Evolutionary conservation across 345 rosid genomes (phyloP), one percentile per base, ranked within the genome.

Genomic region (Combretum micranthum): DNA sequence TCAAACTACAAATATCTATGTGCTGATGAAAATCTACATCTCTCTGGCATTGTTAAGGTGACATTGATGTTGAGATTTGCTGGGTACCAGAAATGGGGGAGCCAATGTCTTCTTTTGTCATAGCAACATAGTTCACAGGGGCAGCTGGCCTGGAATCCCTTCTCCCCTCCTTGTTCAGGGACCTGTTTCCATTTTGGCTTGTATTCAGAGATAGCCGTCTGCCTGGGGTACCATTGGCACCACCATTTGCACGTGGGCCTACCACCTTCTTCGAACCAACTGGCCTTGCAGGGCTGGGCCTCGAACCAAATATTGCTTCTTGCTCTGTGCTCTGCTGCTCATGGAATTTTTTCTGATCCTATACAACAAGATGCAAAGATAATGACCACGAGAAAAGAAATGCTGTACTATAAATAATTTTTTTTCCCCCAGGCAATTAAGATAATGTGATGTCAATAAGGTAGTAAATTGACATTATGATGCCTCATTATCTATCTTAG

Each of bases 311-410:
- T 15, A 69, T 65, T 2, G 78, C 44, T 56, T 93, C 99, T 70
- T 83, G 94, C 51, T 93, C 97, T 39, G 89, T 65, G 75, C 56
- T 82, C 68, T 79, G 96, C 73, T 72, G 94, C 67, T 93, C 96
- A 20, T 79, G 77, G 68, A 61, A 83, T 82, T 93, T 93, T 81
- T 93, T 93, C 64, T 79, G 96, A 72, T 80, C 95, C 96, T 71
- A 44, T 47, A 12, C 55, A 47, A 23, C 25, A 18, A 37, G 11
- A 16, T 13, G 25, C 21, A 39, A 12, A 45, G 22, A 56, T 37
- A 25, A 39, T 13, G 48, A 43, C 17, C 46, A 56, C 26, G 12
- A 18, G 48, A 43, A 18, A 32, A 32, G 20, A 18, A 39, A 43
- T 56, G 44, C 13, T 7, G 49, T 15, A 26, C 17, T 43, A 39